Conservation (phyloP, 148 eudicot genomes). For the Rhododendron molle region DNA sequence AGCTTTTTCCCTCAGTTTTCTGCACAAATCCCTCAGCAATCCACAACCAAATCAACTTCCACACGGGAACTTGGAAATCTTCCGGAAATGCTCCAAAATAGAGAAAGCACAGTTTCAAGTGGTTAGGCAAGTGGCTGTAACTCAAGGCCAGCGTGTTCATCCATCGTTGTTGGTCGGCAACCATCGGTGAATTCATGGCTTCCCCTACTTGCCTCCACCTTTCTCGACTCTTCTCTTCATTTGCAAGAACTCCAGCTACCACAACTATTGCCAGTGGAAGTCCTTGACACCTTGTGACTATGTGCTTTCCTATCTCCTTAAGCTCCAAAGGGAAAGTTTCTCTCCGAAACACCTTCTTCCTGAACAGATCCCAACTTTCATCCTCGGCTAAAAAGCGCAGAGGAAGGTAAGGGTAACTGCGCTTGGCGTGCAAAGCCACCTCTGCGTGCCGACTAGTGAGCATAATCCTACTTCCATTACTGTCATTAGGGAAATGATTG, state of each 20-base stretch:
- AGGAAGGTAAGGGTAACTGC: not conserved
- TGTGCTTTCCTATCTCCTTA: conserved; percentile 6
- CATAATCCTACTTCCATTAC: conserved; percentile 16
- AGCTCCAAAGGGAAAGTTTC: conserved; percentile 13
- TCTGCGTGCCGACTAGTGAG: conserved; percentile 19
- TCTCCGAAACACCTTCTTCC: conserved; percentile 17
- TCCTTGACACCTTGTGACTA: conserved; percentile 25
- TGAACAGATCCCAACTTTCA: conserved; percentile 29
- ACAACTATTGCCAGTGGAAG: conserved; percentile 38
- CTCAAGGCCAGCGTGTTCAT: conserved; percentile 21
- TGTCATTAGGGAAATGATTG: conserved; percentile 15
- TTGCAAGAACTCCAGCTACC: conserved; percentile 27
- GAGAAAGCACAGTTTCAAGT: conserved; percentile 32
- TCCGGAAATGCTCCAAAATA: conserved; percentile 30
- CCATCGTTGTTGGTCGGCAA: not conserved
- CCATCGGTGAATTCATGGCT: conserved; percentile 7
- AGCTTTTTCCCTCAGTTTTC: not conserved
- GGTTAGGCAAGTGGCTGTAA: conserved; percentile 25
- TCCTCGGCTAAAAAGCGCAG: conserved; percentile 13
- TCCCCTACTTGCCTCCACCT: conserved; percentile 21
- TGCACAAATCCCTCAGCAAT: conserved; percentile 39
- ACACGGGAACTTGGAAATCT: conserved; percentile 14
- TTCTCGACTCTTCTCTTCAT: not conserved
- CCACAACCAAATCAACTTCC: conserved; percentile 23
- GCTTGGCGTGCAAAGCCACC: conserved; percentile 11